Percentiles rank a stretch among this genome's conserved stretches.
Conservation (phyloP, 2,329 filamentous ascomycete species). For the Arthrobotrys sinensis region DNA sequence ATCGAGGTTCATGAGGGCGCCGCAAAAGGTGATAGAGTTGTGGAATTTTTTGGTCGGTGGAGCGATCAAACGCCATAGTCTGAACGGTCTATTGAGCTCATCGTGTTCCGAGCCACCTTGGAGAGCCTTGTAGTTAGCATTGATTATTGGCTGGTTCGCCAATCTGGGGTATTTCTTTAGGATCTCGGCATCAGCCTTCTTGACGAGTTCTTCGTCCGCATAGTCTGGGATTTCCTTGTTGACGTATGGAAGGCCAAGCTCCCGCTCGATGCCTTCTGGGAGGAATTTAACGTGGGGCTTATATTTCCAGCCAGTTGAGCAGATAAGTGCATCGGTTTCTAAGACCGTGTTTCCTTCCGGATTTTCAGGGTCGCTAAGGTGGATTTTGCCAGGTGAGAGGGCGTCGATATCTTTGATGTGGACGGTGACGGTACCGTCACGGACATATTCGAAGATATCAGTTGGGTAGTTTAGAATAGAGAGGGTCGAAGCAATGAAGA, state of each 20-base stretch:
- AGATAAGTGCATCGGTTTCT: constrained; percentile 72
- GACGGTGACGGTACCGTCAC: constrained; percentile 71
- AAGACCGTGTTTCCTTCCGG: constrained; percentile 69
- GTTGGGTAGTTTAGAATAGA: constrained; percentile 76
- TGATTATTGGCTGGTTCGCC: constrained; percentile 71
- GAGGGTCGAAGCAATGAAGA: constrained; percentile 73
- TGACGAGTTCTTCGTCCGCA: constrained; percentile 68
- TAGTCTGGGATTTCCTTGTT: constrained; percentile 64
- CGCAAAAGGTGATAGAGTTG: constrained; percentile 69
- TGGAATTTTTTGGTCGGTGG: constrained; percentile 57
- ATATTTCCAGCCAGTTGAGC: constrained; percentile 74
- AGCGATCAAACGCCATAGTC: constrained; percentile 54
- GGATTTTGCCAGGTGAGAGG: constrained; percentile 70
- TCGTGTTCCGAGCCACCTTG: constrained; percentile 47
- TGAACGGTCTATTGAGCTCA: constrained; percentile 53
- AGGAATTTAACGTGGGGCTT: constrained; percentile 72
- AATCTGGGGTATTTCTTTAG: constrained; percentile 71
- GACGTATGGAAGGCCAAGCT: constrained; percentile 71
- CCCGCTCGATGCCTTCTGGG: constrained; percentile 69
- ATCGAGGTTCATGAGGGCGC: constrained; percentile 69
- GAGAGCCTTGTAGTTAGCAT: constrained; percentile 70
- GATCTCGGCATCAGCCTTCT: constrained; percentile 72
- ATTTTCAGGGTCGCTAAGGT: constrained; percentile 68
- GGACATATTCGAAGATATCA: constrained; percentile 74
- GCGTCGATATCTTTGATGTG: constrained; percentile 72